Evolutionary conservation across 306 rosid species (phyloP).

Genomic region (Dalbergia cochinchinensis): DNA sequence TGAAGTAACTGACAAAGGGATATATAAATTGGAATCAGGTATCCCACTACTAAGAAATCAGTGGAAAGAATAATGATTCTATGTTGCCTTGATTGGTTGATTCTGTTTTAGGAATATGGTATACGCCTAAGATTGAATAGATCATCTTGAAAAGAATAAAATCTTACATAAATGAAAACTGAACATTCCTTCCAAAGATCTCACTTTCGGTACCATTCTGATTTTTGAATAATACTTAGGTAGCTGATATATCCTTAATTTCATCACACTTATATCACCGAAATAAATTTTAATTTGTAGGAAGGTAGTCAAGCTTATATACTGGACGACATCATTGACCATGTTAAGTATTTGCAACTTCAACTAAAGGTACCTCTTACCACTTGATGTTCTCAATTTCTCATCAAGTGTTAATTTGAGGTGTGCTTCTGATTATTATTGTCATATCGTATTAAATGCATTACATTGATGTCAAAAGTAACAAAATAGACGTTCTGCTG

Average conservation of each 20-base stretch:
- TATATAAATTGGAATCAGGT: constrained; percentile 1
- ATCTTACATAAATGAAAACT: constrained; percentile 11
- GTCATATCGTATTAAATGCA: not conserved
- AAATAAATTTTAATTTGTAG: constrained; percentile 53
- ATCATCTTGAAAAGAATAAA: constrained; percentile 15
- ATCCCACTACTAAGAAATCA: not conserved
- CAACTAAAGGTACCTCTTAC: constrained; percentile 70
- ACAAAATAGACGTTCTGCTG: not conserved
- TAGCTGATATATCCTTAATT: constrained; percentile 15
- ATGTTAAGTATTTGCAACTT: constrained; percentile 81
- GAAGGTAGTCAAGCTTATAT: constrained; percentile 80
- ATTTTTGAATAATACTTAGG: constrained; percentile 14
- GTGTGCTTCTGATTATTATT: not conserved
- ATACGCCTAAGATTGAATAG: not conserved
- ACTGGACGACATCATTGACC: constrained; percentile 83
- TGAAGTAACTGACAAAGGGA: not conserved
- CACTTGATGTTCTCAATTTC: constrained; percentile 14
- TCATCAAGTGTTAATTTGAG: constrained; percentile 4
- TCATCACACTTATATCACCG: constrained; percentile 12
- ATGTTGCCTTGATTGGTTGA: not conserved
- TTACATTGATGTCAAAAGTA: not conserved
- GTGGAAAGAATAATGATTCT: not conserved
- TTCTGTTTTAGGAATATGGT: constrained; percentile 35
- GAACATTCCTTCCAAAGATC: not conserved
- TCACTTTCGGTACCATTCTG: not conserved